Base-by-base conservation (phyloP, 345 rosid genomes). In the Salix brachista region DNA sequence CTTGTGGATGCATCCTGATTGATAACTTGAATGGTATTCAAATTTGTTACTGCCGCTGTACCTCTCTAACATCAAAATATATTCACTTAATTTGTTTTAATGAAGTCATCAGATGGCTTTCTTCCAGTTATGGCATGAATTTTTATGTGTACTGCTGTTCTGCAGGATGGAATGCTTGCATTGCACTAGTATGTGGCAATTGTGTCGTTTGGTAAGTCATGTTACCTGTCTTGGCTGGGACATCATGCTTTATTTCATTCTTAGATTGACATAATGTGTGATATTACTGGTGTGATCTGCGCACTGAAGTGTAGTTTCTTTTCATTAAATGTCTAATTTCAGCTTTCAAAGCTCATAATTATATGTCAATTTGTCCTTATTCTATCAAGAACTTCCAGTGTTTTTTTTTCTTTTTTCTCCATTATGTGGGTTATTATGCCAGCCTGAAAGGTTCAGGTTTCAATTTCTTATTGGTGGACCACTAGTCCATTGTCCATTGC, bases 131-230 rank as follows among this genome's bases (percentile, higher is more conserved):
- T 80, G 67, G 23, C 34, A 2, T 60, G 70, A 65, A 69, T 78
- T 74, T 78, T 74, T 71, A 65, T 66, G 3, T 8, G 8, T 26
- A 54, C 42, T 67, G 26, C 75, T 73, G 9, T 83, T 9, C 66
- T 79, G 75, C 83, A 96, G 98, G 99, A 77, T 93, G 98, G 98
- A 96, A 93, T 83, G 99, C 99, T 77, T 96, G 98, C 88, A 85
- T 92, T 78, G 99, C 99, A 0, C 89, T 96, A 50, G 99, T 96
- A 77, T 93, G 96, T 2, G 99, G 99, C 84, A 96, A 93, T 77
- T 93, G 98, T 68, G 97, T 96, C 68, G 97, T 93, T 68, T 96
- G 99, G 99, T 96, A 86, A 85, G 91, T 78, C 37, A 36, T 14
- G 37, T 18, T 41, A 69, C 50, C 21, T 54, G 17, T 67, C 52